A percentile compares a stretch with the other conserved stretches of the same genome.
These are phyloP conservation scores for Boletus reticuloceps DNA, from an alignment of 768 basidiomycete species.

Conservation along the genomic window DNA sequence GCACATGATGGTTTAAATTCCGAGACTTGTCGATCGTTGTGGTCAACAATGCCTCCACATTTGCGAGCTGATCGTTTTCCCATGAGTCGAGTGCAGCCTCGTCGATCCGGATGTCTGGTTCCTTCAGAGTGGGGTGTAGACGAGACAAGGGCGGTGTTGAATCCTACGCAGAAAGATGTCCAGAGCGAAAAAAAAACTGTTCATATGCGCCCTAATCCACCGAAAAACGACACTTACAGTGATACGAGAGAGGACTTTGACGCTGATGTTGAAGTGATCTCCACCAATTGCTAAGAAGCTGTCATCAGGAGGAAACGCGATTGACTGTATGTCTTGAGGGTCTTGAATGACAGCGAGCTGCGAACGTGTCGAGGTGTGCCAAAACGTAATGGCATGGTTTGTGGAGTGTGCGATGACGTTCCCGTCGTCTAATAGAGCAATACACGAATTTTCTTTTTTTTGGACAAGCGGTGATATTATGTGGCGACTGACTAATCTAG, in stretches of 20 bases:
- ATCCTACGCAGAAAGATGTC: background rate
- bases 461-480: too few species aligned
- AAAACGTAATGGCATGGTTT: background rate
- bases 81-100: background rate
- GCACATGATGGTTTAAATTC: background rate
- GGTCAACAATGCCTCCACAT: background rate
- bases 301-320: background rate
- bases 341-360: background rate
- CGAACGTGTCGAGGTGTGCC: background rate
- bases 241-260: background rate
- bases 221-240: background rate
- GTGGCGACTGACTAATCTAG: too few species aligned
- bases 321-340: background rate
- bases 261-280: background rate
- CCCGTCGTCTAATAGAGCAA: background rate
- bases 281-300: background rate
- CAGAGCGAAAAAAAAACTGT: too few species aligned
- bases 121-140: background rate
- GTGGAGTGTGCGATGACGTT: background rate
- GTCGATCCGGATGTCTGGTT: background rate
- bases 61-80: background rate
- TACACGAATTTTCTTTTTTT: background rate
- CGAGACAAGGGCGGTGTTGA: background rate
- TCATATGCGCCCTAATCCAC: background rate
- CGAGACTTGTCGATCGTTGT: background rate